Conservation (phyloP, 257 asterid species). For the Coffea eugenioides region DNA sequence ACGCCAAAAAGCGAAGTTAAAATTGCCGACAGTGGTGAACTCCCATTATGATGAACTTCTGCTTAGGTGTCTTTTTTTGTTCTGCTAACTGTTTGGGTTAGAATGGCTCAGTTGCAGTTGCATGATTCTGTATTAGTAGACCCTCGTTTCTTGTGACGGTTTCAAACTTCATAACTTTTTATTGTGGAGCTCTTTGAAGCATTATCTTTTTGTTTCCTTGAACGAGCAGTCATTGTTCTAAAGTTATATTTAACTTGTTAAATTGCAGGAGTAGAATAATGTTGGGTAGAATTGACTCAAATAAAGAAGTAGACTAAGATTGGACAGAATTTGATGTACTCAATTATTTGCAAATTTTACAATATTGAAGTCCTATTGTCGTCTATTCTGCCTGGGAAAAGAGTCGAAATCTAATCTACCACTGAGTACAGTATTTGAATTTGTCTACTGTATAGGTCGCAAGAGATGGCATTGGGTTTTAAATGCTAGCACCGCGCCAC, state of each 20-base stretch:
- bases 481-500: background rate
- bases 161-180: background rate
- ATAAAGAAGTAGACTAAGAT: background rate
- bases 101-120: background rate
- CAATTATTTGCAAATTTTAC: background rate
- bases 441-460: background rate
- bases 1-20: conserved; percentile 77
- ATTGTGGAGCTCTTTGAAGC: background rate
- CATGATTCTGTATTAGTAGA: background rate
- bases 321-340: background rate
- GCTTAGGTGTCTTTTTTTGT: background rate
- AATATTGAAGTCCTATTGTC: too few relatives aligned
- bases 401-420: too few relatives aligned
- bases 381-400: background rate
- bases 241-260: too few relatives aligned
- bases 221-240: too few relatives aligned
- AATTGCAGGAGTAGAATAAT: background rate
- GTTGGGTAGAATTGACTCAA: background rate
- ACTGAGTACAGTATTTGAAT: background rate
- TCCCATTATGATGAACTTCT: conserved; percentile 40
- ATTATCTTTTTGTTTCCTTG: too few relatives aligned
- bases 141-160: background rate
- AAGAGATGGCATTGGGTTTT: background rate
- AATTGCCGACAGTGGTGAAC: conserved; percentile 81
- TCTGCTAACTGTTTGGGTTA: background rate